A percentile compares a stretch with the other conserved stretches of the same genome.
Evolutionary conservation across 148 eudicot genomes (phyloP).

Genomic region (Vaccinium vitisidaea): DNA sequence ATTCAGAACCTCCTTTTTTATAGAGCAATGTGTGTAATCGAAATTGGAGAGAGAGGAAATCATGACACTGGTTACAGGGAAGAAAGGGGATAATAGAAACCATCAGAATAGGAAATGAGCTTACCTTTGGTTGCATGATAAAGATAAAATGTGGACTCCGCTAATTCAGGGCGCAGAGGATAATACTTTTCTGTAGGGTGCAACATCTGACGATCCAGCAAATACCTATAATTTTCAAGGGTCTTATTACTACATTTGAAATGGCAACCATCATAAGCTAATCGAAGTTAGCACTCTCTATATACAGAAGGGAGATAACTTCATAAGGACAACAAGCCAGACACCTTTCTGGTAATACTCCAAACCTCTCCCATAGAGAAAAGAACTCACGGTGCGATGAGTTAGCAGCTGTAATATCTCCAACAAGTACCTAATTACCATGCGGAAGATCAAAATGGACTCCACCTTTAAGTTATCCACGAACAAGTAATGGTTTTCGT

Average conservation of each 20-base stretch:
- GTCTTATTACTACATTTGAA: constrained; percentile 4
- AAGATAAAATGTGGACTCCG: constrained; percentile 91
- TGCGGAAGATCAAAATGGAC: constrained; percentile 16
- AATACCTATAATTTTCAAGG: constrained; percentile 46
- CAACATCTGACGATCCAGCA: constrained; percentile 85
- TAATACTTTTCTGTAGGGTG: constrained; percentile 98
- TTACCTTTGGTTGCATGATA: constrained; percentile 97
- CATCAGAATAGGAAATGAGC: constrained; percentile 13
- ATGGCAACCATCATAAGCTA: constrained; percentile 4
- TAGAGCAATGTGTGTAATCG: background rate
- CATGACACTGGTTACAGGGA: background rate
- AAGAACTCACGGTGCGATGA: constrained; percentile 93
- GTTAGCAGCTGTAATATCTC: constrained; percentile 89
- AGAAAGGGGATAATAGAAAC: background rate
- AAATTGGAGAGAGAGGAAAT: background rate
- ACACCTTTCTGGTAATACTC: constrained; percentile 94
- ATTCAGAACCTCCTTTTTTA: background rate
- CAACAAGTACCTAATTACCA: constrained; percentile 77
- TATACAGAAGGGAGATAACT: background rate
- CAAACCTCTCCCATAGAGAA: constrained; percentile 79
- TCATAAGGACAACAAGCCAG: background rate
- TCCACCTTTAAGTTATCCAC: background rate
- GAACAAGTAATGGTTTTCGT: background rate
- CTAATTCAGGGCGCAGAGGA: constrained; percentile 96
- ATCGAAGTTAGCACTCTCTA: background rate